These are phyloP conservation scores for Solanum tarijense DNA, from an alignment of 257 asterid species.

Conservation along the genomic window DNA sequence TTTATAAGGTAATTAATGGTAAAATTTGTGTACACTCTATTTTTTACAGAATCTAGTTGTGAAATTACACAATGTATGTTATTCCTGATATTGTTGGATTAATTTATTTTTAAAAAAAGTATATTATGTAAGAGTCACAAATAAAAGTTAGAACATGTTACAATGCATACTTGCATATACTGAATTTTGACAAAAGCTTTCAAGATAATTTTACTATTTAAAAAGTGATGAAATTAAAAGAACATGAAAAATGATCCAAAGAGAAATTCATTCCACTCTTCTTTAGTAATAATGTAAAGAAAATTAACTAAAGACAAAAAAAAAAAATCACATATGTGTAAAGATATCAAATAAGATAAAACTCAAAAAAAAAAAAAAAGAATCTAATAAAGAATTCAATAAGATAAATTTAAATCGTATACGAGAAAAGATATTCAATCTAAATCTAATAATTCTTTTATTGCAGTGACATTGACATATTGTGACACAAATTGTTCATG, in stretches of 20 bases:
- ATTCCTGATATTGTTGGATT: too few relatives aligned
- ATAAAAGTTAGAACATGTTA: background rate
- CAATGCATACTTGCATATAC: background rate
- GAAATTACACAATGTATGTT: too few relatives aligned
- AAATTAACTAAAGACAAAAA: background rate
- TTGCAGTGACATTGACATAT: background rate
- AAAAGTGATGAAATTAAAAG: background rate
- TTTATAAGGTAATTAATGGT: background rate
- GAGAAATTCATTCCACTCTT: background rate
- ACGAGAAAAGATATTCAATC: background rate
- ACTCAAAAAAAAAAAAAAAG: background rate
- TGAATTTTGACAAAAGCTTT: background rate
- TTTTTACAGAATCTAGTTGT: too few relatives aligned
- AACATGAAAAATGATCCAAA: background rate
- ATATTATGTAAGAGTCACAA: background rate
- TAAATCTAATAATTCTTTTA: too few relatives aligned
- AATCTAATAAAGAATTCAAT: background rate
- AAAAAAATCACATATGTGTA: background rate
- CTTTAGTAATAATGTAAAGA: too few relatives aligned
- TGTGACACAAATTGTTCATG: background rate
- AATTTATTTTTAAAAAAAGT: too few relatives aligned
- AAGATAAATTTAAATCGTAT: too few relatives aligned
- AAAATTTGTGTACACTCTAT: too few relatives aligned
- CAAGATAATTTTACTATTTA: background rate
- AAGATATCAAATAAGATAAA: too few relatives aligned